Evolutionary conservation across 2,329 filamentous ascomycete genomes (phyloP), one percentile per base, ranked within the genome.

Genomic region (Didymosphaeria variabile): DNA sequence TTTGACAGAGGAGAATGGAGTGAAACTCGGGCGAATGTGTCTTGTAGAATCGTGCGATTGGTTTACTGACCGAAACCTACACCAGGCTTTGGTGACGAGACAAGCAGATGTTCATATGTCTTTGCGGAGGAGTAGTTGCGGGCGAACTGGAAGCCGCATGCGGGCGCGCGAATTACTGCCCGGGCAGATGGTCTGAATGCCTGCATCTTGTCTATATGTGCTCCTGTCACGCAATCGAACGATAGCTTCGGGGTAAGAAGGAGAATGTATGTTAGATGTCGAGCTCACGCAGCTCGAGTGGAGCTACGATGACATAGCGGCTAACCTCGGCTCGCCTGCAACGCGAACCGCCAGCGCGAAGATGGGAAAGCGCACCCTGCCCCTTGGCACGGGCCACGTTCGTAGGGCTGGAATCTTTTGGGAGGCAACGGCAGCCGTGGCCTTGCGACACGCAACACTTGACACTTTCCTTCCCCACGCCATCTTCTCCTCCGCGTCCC

Each of bases 11-110:
- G 19, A 44, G 10, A 50, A 32, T 29, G 26, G 31, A 21, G 8
- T 2, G 26, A 23, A 26, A 31, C 4, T 29, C 26, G 26, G 4
- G 23, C 5, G 23, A 5, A 42, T 46, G 13, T 45, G 38, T 19
- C 15, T 17, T 40, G 15, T 3, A n/a, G n/a, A 5, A n/a, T 40
- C 17, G 17, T 19, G 42, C 4, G 46, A 31, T 45, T 44, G 47
- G 23, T 10, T 2, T 2, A 63, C 63, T 63, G 85, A 97, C 94
- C 91, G 82, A 97, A 87, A 2, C 92, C 92, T 60, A 99, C 94
- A 54, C 94, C 93, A n/a, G 92, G 90, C 79, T 90, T 91, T 10
- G 94, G 94, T 67, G 87, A 88, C 19, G 92, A 93, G 54, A 93
- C 89, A 69, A 95, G 84, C 70, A 98, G 89, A 80, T 90, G 90